A percentile compares a stretch with the other conserved stretches of the same genome.
These are phyloP conservation scores for Cenchrus fungigraminus DNA, from an alignment of 176 grass and related monocot species.

Conservation along the genomic window DNA sequence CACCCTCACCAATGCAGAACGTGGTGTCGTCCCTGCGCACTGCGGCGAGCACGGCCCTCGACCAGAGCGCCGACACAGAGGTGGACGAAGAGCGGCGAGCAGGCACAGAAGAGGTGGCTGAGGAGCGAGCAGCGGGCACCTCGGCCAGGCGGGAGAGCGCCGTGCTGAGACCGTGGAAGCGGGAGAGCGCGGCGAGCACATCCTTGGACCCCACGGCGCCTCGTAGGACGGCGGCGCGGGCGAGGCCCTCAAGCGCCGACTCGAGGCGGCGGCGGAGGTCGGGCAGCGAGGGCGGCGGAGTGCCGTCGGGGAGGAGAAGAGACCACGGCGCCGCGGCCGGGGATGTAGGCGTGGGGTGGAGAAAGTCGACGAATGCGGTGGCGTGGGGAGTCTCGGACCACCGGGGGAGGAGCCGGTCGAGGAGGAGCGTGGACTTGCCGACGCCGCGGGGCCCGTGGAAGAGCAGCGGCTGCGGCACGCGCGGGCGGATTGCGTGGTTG, in stretches of 20 bases:
- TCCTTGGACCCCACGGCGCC: conserved; percentile 75
- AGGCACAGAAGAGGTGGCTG: conserved; percentile 28
- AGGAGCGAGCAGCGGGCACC: conserved; percentile 4
- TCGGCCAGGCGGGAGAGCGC: conserved; percentile 57
- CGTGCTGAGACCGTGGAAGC: conserved; percentile 65
- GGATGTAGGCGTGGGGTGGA: conserved; percentile 17
- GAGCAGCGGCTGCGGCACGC: conserved; percentile 74
- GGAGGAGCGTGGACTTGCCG: conserved; percentile 90
- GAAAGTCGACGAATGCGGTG: conserved; percentile 79
- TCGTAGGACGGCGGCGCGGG: conserved; percentile 56
- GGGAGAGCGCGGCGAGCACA: conserved; percentile 67
- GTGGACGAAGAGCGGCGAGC: conserved; percentile 27
- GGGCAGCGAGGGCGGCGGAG: conserved; percentile 38
- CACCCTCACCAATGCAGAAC: conserved; percentile 43
- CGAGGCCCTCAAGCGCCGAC: conserved; percentile 75
- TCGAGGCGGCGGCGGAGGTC: conserved; percentile 68
- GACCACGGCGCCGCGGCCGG: conserved; percentile 43
- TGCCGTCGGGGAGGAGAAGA: conserved; percentile 30
- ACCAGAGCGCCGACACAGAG: conserved; percentile 67
- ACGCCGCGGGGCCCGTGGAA: conserved; percentile 88
- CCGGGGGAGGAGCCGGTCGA: conserved; percentile 78
- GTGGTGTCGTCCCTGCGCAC: conserved; percentile 1
- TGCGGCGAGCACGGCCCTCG: conserved; percentile 64
- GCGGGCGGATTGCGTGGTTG: conserved; percentile 73
- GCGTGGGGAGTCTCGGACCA: conserved; percentile 78